A percentile compares a stretch with the other conserved stretches of the same genome.
These are phyloP conservation scores for Pseudocercospora pini-densiflorae DNA, from an alignment of 2,329 filamentous ascomycete genomes.

Conservation along the genomic window DNA sequence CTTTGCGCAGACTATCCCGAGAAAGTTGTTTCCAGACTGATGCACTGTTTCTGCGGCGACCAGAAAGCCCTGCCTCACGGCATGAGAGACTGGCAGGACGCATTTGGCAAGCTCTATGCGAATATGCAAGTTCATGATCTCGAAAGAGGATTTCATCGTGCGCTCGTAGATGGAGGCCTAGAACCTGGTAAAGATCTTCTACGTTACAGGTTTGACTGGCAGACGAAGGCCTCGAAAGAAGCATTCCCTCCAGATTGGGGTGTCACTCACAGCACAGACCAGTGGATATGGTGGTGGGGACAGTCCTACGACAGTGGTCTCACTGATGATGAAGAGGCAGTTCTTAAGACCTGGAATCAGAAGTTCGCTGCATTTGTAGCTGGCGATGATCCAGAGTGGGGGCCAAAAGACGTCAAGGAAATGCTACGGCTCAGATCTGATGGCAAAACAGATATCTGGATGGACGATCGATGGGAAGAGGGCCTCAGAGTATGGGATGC, in stretches of 20 bases:
- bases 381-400: slow-evolving; percentile 49
- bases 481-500: slow-evolving; percentile 55
- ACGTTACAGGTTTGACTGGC: slow-evolving; percentile 61
- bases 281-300: slow-evolving; percentile 62
- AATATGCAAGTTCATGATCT: slow-evolving; percentile 61
- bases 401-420: slow-evolving; percentile 41
- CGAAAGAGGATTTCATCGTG: slow-evolving; percentile 56
- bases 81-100: slow-evolving; percentile 54
- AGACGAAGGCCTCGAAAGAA: slow-evolving; percentile 52
- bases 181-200: slow-evolving; percentile 51
- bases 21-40: slow-evolving; percentile 48
- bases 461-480: slow-evolving; percentile 53
- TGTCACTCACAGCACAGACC: slow-evolving; percentile 60
- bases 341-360: slow-evolving; percentile 46
- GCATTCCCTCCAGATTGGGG: slow-evolving; percentile 54
- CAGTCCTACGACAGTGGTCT: slow-evolving; percentile 47
- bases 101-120: slow-evolving; percentile 60
- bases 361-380: slow-evolving; percentile 47
- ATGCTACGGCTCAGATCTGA: slow-evolving; percentile 52
- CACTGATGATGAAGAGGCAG: slow-evolving; percentile 49
- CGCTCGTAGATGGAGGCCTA: slow-evolving; percentile 48
- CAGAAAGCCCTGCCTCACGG: slow-evolving; percentile 42
- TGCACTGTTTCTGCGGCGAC: slow-evolving; percentile 51
- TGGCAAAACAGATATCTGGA: slow-evolving; percentile 52
- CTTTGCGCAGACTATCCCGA: slow-evolving; percentile 59